Conservation (phyloP, 345 rosid genomes). For the Balakata baccata region DNA sequence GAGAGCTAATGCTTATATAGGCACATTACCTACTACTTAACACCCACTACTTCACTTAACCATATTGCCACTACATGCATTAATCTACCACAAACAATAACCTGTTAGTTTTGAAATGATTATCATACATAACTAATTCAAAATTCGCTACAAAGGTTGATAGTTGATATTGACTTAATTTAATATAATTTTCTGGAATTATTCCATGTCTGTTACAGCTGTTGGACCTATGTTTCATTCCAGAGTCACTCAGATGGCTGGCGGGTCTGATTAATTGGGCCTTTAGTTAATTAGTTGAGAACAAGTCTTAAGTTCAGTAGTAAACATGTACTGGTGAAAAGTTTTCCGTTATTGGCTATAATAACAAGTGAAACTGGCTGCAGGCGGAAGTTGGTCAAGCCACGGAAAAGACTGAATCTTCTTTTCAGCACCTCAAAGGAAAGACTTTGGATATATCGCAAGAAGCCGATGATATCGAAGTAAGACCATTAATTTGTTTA, state of each 20-base stretch:
- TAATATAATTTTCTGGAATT: conserved; percentile 22
- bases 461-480: conserved; percentile 50
- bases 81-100: no score
- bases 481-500: no score
- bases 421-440: conserved; percentile 46
- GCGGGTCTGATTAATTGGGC: conserved; percentile 23
- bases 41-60: no score
- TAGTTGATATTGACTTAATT: background rate
- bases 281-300: no score
- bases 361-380: background rate
- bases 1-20: no score
- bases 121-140: no score
- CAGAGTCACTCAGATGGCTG: conserved; percentile 61
- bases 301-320: no score
- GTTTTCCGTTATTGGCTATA: no score
- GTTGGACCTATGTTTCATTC: conserved; percentile 34
- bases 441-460: conserved; percentile 32
- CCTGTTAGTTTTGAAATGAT: no score
- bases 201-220: conserved; percentile 36
- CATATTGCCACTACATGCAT: no score
- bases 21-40: no score
- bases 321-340: no score
- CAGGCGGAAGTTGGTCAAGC: conserved; percentile 42
- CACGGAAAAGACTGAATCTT: conserved; percentile 38
- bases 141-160: background rate